Evolutionary conservation across 2,329 filamentous ascomycete genomes (phyloP).

Genomic region (Acephala macrosclerotiorum): DNA sequence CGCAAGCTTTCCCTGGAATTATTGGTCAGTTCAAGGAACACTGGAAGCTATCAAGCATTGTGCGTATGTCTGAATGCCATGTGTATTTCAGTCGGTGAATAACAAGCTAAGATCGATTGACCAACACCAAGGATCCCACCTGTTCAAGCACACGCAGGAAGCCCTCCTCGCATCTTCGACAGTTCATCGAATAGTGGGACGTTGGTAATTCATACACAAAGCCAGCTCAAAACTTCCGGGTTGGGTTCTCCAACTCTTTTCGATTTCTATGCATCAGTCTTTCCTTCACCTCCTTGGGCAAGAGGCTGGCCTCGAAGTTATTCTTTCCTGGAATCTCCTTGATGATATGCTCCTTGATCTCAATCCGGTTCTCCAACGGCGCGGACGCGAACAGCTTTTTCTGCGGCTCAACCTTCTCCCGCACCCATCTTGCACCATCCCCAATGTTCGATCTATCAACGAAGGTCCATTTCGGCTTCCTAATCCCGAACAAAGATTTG

Average conservation of each 20-base stretch:
- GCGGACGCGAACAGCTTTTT: background rate
- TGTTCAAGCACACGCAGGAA: no score
- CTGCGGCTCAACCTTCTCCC: constrained; percentile 1
- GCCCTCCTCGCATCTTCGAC: no score
- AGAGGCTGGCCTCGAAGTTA: constrained; percentile 18
- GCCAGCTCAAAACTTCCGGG: background rate
- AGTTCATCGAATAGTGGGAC: no score
- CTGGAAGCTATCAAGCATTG: no score
- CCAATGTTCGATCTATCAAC: constrained; percentile 10
- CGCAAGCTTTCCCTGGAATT: no score
- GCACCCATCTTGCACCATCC: constrained; percentile 12
- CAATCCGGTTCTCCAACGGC: background rate
- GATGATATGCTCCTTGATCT: constrained; percentile 21
- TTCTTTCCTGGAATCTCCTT: constrained; percentile 12
- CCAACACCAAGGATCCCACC: no score
- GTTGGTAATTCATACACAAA: background rate
- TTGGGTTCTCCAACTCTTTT: constrained; percentile 8
- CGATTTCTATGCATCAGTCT: constrained; percentile 14
- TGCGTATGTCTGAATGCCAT: no score
- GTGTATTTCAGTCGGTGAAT: no score
- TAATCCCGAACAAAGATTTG: background rate
- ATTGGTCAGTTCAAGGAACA: no score
- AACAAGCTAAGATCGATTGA: no score
- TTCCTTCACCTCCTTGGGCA: constrained; percentile 14
- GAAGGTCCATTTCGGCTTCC: constrained; percentile 13